Conservation (phyloP, 768 basidiomycete species). For the Boletus rubescentipes region DNA sequence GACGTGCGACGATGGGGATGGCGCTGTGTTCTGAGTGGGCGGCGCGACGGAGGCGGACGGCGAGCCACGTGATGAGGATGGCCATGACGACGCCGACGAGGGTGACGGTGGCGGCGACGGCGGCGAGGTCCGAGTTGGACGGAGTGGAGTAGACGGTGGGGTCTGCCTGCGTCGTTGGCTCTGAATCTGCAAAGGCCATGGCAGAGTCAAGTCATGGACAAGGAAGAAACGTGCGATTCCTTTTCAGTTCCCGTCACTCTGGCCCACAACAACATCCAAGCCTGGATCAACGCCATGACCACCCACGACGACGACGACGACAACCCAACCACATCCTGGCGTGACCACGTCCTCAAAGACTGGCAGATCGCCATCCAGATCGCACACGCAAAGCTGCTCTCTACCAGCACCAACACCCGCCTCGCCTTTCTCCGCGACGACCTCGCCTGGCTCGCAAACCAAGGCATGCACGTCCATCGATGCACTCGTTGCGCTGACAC, state of each 20-base stretch:
- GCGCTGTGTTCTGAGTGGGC: background rate
- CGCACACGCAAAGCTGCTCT: constrained; percentile 50
- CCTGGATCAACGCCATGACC: background rate
- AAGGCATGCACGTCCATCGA: constrained; percentile 44
- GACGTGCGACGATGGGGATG: constrained; percentile 3
- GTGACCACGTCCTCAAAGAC: constrained; percentile 50
- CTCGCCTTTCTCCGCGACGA: constrained; percentile 64
- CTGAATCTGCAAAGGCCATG: too few species aligned
- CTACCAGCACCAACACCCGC: constrained; percentile 53
- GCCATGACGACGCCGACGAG: constrained; percentile 27
- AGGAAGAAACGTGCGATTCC: too few species aligned
- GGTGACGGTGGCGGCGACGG: constrained; percentile 26
- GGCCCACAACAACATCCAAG: background rate
- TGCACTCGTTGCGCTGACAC: constrained; percentile 1
- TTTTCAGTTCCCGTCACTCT: background rate
- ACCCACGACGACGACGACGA: constrained; percentile 16
- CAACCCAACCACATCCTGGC: constrained; percentile 40
- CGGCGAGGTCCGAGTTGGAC: constrained; percentile 15
- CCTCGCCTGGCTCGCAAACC: constrained; percentile 52
- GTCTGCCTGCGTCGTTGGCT: too few species aligned
- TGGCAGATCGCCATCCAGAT: constrained; percentile 57
- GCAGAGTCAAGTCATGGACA: too few species aligned
- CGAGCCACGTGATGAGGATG: constrained; percentile 26
- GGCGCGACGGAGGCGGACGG: constrained; percentile 23
- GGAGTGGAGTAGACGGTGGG: constrained; percentile 9